Evolutionary conservation across 106 monocot genomes (phyloP).

Genomic region (Allium fistulosum): DNA sequence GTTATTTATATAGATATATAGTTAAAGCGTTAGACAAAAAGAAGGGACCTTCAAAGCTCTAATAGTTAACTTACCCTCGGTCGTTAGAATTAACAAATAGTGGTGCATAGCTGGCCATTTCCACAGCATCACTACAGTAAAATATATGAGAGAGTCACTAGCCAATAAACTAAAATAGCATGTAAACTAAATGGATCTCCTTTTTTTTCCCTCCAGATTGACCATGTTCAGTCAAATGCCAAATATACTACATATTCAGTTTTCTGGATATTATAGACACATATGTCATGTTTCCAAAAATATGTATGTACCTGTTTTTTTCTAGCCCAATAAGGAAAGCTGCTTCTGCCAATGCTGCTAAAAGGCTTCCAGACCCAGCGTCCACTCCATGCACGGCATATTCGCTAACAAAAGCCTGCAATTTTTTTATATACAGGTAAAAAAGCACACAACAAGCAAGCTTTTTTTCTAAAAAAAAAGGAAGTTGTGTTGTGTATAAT

Average conservation of each 20-base stretch:
- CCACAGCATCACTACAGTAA: conserved; percentile 63
- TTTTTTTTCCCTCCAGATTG: too few species aligned
- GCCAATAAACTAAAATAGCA: background rate
- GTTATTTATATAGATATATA: too few species aligned
- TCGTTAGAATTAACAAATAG: conserved; percentile 79
- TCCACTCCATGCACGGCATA: conserved; percentile 73
- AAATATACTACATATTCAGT: too few species aligned
- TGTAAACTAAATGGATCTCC: background rate
- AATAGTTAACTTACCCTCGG: conserved; percentile 8
- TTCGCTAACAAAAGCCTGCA: conserved; percentile 86
- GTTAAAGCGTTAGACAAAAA: too few species aligned
- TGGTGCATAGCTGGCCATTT: conserved; percentile 89
- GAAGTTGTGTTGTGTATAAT: too few species aligned
- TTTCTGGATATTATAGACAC: too few species aligned
- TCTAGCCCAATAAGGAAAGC: conserved; percentile 81
- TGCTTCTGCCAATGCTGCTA: conserved; percentile 71
- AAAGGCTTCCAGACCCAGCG: conserved; percentile 72
- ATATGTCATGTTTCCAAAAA: too few species aligned
- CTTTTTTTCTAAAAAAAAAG: background rate
- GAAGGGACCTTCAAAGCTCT: too few species aligned
- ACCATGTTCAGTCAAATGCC: too few species aligned
- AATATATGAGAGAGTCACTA: conserved; percentile 1
- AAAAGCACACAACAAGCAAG: background rate
- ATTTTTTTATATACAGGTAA: background rate
- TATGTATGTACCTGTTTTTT: conserved; percentile 48